Percentiles rank a stretch among this genome's conserved stretches.
phyloP scores from a whole-genome alignment of 495 filamentous ascomycete genomes.

The Neurospora sp. region DNA sequence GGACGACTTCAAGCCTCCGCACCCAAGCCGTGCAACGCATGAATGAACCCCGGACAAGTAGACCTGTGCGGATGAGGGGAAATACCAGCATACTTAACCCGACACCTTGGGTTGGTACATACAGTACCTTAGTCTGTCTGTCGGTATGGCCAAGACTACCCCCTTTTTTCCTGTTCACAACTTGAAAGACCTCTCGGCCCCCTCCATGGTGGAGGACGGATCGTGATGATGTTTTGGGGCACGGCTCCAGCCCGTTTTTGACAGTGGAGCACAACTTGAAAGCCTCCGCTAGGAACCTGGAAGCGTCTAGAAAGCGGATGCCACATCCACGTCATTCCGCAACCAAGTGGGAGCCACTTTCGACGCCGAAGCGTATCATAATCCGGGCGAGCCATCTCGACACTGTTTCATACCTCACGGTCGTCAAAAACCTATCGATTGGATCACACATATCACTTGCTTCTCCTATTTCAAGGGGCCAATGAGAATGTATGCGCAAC shows the following conservation, averaged over 20 bases:
- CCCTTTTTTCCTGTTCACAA: not conserved
- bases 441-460: not conserved
- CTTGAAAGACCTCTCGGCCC: not conserved
- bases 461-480: not conserved
- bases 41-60: not conserved
- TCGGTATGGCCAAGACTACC: not conserved
- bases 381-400: not conserved
- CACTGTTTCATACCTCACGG: not conserved
- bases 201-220: not conserved
- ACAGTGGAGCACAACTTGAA: not conserved
- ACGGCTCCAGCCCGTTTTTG: not conserved
- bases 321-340: not conserved
- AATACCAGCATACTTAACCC: not conserved
- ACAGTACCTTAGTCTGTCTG: not conserved
- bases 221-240: not conserved
- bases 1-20: not conserved
- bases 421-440: not conserved
- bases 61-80: not conserved
- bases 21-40: not conserved
- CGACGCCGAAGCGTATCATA: not conserved
- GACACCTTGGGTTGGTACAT: not conserved
- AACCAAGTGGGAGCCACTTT: not conserved
- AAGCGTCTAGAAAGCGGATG: not conserved
- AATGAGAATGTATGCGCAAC: not conserved
- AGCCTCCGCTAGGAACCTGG: not conserved